These are phyloP conservation scores for Blastomyces emzantsi DNA, from an alignment of 2,329 filamentous ascomycete genomes.

Conservation along the genomic window DNA sequence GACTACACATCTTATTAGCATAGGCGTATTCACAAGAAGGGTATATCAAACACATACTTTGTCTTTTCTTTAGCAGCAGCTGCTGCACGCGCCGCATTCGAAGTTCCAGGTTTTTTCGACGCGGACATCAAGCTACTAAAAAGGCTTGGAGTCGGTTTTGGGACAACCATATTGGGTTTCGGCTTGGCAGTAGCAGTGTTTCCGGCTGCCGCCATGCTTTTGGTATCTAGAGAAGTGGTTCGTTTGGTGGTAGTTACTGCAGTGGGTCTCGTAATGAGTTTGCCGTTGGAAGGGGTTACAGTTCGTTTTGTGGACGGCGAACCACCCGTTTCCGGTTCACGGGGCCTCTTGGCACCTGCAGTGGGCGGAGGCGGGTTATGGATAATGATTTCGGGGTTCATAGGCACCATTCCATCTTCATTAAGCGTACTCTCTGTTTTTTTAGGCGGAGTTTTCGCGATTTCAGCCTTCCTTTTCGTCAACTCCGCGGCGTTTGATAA, in stretches of 20 bases:
- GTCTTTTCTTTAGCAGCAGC: conserved; percentile 29
- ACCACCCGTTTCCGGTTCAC: conserved; percentile 31
- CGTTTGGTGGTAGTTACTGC: conserved; percentile 23
- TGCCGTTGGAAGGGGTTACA: conserved; percentile 29
- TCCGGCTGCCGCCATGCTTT: conserved; percentile 21
- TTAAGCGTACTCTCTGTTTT: conserved; percentile 10
- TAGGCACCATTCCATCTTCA: background rate
- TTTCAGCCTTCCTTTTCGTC: conserved; percentile 37
- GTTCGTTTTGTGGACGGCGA: conserved; percentile 33
- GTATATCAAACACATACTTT: conserved; percentile 22
- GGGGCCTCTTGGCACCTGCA: conserved; percentile 31
- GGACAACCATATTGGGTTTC: conserved; percentile 32
- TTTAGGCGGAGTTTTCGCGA: conserved; percentile 24
- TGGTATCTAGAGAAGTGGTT: conserved; percentile 23
- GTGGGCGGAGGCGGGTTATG: conserved; percentile 17
- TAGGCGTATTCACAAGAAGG: conserved; percentile 1
- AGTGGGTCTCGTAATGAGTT: conserved; percentile 23
- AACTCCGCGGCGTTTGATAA: conserved; percentile 40
- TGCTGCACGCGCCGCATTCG: conserved; percentile 41
- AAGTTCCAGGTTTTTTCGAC: conserved; percentile 43
- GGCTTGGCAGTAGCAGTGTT: conserved; percentile 24
- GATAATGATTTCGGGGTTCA: conserved; percentile 11
- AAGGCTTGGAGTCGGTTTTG: conserved; percentile 36
- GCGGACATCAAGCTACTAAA: conserved; percentile 42
- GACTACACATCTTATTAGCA: conserved; percentile 21